Percentiles rank a stretch among this genome's conserved stretches.
Conservation (phyloP, 768 basidiomycete species). For the Dendrothele bispora region DNA sequence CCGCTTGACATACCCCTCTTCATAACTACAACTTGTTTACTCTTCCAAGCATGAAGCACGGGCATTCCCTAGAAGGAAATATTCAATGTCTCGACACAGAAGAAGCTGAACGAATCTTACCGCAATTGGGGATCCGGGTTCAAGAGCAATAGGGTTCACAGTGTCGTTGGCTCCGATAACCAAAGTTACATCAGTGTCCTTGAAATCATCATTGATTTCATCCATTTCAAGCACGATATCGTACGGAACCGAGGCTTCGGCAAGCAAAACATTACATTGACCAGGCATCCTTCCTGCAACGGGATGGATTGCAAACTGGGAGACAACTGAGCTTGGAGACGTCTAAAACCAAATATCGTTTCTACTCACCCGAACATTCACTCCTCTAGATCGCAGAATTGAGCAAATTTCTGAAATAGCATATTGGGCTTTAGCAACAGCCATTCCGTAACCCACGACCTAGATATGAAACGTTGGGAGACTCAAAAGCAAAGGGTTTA, state of each 20-base stretch:
- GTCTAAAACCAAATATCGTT: background rate
- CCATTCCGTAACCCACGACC: slow-evolving; percentile 91
- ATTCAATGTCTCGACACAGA: slow-evolving; percentile 1
- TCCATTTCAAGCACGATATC: slow-evolving; percentile 94
- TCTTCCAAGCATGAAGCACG: slow-evolving; percentile 91
- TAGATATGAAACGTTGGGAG: slow-evolving; percentile 23
- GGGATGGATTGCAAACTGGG: slow-evolving; percentile 79
- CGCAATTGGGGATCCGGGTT: slow-evolving; percentile 84
- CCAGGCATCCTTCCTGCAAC: slow-evolving; percentile 94
- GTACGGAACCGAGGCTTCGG: slow-evolving; percentile 88
- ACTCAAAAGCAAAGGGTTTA: background rate
- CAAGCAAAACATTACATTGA: slow-evolving; percentile 89
- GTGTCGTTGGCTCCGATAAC: slow-evolving; percentile 94
- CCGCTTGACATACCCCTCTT: slow-evolving; percentile 89
- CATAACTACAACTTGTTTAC: slow-evolving; percentile 91
- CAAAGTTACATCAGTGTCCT: slow-evolving; percentile 84
- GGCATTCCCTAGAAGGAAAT: slow-evolving; percentile 67
- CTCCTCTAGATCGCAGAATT: slow-evolving; percentile 68
- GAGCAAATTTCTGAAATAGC: slow-evolving; percentile 74
- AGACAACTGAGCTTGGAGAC: background rate
- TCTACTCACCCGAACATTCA: slow-evolving; percentile 63
- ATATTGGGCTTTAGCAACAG: slow-evolving; percentile 88
- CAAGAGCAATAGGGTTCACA: slow-evolving; percentile 87
- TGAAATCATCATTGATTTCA: slow-evolving; percentile 91
- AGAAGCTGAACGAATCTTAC: slow-evolving; percentile 26